A percentile compares a stretch with the other conserved stretches of the same genome.
These are phyloP conservation scores for Delphinella strobiligena DNA, from an alignment of 2,329 filamentous ascomycete genomes.

Conservation along the genomic window DNA sequence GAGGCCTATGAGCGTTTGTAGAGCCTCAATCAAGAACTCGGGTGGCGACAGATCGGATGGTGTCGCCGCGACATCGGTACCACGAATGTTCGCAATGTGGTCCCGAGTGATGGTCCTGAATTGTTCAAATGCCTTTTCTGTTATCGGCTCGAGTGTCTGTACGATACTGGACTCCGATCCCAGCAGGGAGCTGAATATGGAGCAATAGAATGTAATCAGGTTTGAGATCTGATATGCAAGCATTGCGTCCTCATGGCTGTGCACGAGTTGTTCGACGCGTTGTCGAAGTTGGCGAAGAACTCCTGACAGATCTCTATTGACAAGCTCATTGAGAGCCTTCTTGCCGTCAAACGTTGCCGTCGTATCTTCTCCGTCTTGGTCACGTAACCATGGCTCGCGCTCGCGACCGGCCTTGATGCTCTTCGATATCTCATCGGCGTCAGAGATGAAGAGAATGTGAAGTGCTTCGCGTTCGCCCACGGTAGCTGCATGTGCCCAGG, in stretches of 20 bases:
- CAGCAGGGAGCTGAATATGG: slow-evolving; percentile 72
- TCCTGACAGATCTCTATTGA: slow-evolving; percentile 72
- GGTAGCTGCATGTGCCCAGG: slow-evolving; percentile 88
- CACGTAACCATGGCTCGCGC: slow-evolving; percentile 62
- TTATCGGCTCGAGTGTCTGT: slow-evolving; percentile 54
- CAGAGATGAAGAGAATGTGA: slow-evolving; percentile 80
- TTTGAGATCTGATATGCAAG: slow-evolving; percentile 84
- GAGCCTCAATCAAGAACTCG: slow-evolving; percentile 65
- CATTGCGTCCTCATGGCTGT: slow-evolving; percentile 82
- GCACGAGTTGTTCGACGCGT: slow-evolving; percentile 80
- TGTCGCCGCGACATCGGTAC: slow-evolving; percentile 52
- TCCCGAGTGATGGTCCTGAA: slow-evolving; percentile 75
- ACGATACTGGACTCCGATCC: slow-evolving; percentile 57
- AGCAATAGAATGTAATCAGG: slow-evolving; percentile 75
- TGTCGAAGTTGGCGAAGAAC: slow-evolving; percentile 78
- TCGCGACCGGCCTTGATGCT: slow-evolving; percentile 69
- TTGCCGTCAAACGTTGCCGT: slow-evolving; percentile 60
- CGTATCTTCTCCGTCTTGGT: slow-evolving; percentile 40
- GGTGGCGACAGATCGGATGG: slow-evolving; percentile 67
- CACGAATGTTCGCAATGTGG: slow-evolving; percentile 60
- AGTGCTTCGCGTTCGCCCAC: slow-evolving; percentile 90
- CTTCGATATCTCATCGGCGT: slow-evolving; percentile 76
- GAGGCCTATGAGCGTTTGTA: slow-evolving; percentile 65
- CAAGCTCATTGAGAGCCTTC: slow-evolving; percentile 71
- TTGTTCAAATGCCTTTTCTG: slow-evolving; percentile 66